Percentiles rank a stretch among this genome's conserved stretches.
phyloP scores from a whole-genome alignment of 1,139 yeast species.

The Geotrichum candidum region DNA sequence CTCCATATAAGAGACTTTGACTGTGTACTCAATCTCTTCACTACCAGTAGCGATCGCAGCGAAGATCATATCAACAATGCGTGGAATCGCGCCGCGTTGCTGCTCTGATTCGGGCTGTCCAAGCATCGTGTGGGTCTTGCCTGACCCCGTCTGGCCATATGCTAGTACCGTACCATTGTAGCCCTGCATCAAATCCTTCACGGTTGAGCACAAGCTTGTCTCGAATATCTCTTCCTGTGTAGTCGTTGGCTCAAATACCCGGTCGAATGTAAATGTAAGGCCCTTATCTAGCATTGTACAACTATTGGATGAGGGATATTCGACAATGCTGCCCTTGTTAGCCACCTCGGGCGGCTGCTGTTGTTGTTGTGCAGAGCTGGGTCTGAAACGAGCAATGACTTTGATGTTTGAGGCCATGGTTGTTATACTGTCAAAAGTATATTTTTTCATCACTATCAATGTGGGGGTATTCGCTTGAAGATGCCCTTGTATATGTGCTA shows the following conservation, averaged over 20 bases:
- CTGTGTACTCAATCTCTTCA: constrained; percentile 56
- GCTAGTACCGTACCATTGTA: constrained; percentile 81
- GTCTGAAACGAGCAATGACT: not conserved
- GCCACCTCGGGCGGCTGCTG: not conserved
- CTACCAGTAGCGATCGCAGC: constrained; percentile 48
- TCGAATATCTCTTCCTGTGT: constrained; percentile 41
- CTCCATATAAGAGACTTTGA: constrained; percentile 72
- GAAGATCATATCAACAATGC: constrained; percentile 65
- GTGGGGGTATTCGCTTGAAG: not conserved
- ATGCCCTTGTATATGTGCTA: no score
- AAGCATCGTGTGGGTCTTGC: constrained; percentile 82
- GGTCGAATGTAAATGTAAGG: constrained; percentile 55
- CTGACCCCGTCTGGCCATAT: constrained; percentile 87
- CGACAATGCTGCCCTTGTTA: not conserved
- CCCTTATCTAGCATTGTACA: not conserved
- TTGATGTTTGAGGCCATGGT: not conserved
- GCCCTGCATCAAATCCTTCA: constrained; percentile 66
- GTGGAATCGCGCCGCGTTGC: constrained; percentile 60
- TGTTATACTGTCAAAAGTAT: not conserved
- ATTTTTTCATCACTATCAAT: not conserved
- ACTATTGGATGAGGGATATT: not conserved
- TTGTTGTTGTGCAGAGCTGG: not conserved
- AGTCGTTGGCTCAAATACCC: constrained; percentile 49
- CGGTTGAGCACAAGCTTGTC: constrained; percentile 35
- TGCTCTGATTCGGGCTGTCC: constrained; percentile 45